Evolutionary conservation across 805 yeast genomes (phyloP).

Genomic region (Pichia phayaonensis): DNA sequence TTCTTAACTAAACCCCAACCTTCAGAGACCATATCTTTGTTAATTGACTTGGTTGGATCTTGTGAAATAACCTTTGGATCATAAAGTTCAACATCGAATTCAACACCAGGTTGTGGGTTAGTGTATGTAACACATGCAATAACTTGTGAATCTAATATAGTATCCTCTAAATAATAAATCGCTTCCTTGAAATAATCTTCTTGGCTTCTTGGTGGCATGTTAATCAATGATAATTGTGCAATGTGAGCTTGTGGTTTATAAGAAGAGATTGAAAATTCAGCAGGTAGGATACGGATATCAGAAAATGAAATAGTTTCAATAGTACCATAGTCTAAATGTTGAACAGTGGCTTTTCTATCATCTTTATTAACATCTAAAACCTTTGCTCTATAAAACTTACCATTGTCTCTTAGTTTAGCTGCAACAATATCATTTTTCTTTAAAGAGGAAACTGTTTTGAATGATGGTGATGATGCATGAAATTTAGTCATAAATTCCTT

Average conservation of each 20-base stretch:
- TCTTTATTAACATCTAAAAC: slow-evolving; percentile 40
- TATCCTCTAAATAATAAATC: slow-evolving; percentile 45
- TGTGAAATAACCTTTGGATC: slow-evolving; percentile 47
- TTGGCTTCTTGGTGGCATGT: slow-evolving; percentile 49
- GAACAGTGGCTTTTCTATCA: slow-evolving; percentile 39
- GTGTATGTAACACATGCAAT: slow-evolving; percentile 45
- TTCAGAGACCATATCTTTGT: slow-evolving; percentile 46
- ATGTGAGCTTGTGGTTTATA: slow-evolving; percentile 49
- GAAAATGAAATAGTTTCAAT: slow-evolving; percentile 36
- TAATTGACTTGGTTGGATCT: slow-evolving; percentile 51
- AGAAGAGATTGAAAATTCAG: slow-evolving; percentile 33
- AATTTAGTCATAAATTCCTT: slow-evolving; percentile 39
- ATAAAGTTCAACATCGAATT: slow-evolving; percentile 45
- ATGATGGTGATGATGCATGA: slow-evolving; percentile 32
- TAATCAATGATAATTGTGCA: slow-evolving; percentile 44
- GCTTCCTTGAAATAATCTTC: slow-evolving; percentile 50
- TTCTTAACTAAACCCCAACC: slow-evolving; percentile 55
- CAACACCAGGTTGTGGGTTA: slow-evolving; percentile 33
- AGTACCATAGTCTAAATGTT: slow-evolving; percentile 58
- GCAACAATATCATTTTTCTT: slow-evolving; percentile 50
- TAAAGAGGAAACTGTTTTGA: slow-evolving; percentile 29
- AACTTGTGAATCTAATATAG: slow-evolving; percentile 42
- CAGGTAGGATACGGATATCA: slow-evolving; percentile 46
- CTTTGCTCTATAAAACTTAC: slow-evolving; percentile 52
- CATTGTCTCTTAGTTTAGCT: slow-evolving; percentile 43